Percentiles rank a stretch among this genome's conserved stretches.
phyloP scores from a whole-genome alignment of 306 rosid genomes.

The Castanopsis chinensis region DNA sequence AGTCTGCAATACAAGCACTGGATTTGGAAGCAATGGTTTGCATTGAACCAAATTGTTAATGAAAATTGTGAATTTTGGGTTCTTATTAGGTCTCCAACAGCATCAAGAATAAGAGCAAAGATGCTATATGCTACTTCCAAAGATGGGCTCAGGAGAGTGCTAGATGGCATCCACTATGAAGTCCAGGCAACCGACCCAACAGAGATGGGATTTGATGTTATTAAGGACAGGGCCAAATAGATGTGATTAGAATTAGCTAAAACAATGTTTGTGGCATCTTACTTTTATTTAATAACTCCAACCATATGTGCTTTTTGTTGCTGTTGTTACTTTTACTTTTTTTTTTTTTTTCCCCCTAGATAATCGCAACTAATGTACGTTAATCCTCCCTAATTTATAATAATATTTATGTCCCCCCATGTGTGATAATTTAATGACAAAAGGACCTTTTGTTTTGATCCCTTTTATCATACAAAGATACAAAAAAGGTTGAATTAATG shows the following conservation, averaged over 20 bases:
- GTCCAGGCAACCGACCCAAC: constrained; percentile 95
- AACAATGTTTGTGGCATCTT: constrained; percentile 24
- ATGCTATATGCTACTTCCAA: constrained; percentile 94
- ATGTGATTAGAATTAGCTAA: constrained; percentile 8
- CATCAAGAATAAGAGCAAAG: constrained; percentile 93
- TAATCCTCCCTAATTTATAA: constrained; percentile 34
- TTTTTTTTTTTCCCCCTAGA: constrained; percentile 12
- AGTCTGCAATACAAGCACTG: neutral
- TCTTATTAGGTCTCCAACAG: constrained; percentile 78
- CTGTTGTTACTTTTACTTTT: constrained; percentile 3
- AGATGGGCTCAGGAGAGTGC: constrained; percentile 86
- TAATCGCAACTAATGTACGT: constrained; percentile 32
- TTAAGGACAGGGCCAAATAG: constrained; percentile 58
- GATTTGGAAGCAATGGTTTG: neutral
- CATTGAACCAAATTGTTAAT: neutral
- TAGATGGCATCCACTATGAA: constrained; percentile 90
- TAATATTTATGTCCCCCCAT: constrained; percentile 17
- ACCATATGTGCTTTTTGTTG: constrained; percentile 11
- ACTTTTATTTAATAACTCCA: constrained; percentile 35
- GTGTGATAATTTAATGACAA: constrained; percentile 32
- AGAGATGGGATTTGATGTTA: constrained; percentile 94
- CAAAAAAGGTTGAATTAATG: neutral
- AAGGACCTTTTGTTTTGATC: constrained; percentile 6
- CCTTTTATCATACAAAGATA: neutral
- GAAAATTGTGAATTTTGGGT: neutral